Evolutionary conservation across 352 stramenopile genomes (phyloP).

Genomic region (Phytophthora colocasiae): DNA sequence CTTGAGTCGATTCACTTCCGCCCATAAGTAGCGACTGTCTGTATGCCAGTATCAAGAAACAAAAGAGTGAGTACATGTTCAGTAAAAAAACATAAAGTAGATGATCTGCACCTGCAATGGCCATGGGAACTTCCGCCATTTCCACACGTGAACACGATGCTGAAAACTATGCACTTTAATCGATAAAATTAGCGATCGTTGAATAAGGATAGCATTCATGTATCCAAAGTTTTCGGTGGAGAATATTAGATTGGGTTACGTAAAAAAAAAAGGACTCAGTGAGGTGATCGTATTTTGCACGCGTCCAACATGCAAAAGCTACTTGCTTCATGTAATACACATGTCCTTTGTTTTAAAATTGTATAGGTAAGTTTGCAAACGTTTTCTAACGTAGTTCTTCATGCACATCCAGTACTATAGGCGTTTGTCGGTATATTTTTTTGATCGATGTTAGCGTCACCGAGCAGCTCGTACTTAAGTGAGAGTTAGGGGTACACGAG

Average conservation of each 20-base stretch:
- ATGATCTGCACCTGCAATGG: conserved; percentile 29
- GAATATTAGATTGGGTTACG: neutral
- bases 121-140: conserved; percentile 28
- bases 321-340: too few relatives aligned
- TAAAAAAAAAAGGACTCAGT: neutral
- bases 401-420: too few relatives aligned
- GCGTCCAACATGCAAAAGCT: neutral
- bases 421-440: too few relatives aligned
- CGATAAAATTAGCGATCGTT: too few relatives aligned
- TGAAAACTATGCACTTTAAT: too few relatives aligned
- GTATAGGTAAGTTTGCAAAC: too few relatives aligned
- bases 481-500: too few relatives aligned
- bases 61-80: neutral
- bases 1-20: conserved; percentile 69
- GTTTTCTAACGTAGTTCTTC: too few relatives aligned
- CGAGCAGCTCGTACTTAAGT: too few relatives aligned
- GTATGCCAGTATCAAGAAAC: conserved; percentile 5
- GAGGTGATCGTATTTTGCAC: neutral
- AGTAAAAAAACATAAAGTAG: neutral
- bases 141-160: neutral
- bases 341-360: too few relatives aligned
- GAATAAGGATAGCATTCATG: too few relatives aligned
- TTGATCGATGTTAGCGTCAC: too few relatives aligned
- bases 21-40: conserved; percentile 64
- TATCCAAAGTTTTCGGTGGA: neutral